Evolutionary conservation across 1,284 basidiomycete species (phyloP), one percentile per base, ranked within the genome.

Genomic region (Coniferiporia sulphurascens): DNA sequence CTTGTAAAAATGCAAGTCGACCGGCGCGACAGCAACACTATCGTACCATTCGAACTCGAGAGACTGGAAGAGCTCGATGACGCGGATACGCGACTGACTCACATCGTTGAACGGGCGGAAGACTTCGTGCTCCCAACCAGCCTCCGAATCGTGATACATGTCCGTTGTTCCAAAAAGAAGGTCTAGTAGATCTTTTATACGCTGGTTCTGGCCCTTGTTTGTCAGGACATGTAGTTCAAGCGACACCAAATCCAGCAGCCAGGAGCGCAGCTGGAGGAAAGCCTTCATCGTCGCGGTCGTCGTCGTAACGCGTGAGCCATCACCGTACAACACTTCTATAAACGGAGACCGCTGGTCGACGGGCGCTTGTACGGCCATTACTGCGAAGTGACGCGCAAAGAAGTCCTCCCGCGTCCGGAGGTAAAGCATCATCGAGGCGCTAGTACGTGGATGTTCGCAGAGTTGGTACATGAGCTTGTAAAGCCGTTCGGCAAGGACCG

Each of bases 31-130:
- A 1, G 75, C 68, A 48, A 91, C 73, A 56, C 83, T 83, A 71
- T 98, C 95, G 17, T 81, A 81, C 93, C 94, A 98, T 61, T 90
- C 86, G 66, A 97, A 89, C 70, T 89, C 86, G 63, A 98, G 77
- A 0, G 90, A 90, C 67, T 91, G 87, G 45, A 97, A 78, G 53
- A 95, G 83, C 70, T 95, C 93, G 66, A 97, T 87, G 70, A 98
- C 86, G 19, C 90, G 81, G 63, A 93, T 79, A 59, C 92, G 84
- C 0, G 87, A 86, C 69, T 95, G 93, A 0, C 89, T 88, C 55
- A 89, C 77, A 60, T 87, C 88, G 45, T 76, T 81, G 76, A 89
- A 91, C 0, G 80, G 78, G 58, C 74, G 75, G 67, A 83, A 77
- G 1, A 78, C 67, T 45, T 80, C 78, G 17, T 81, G 77, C 48